A percentile compares a stretch with the other conserved stretches of the same genome.
phyloP scores from a whole-genome alignment of 495 filamentous ascomycete genomes.

The Beverwykella pulmonaria region DNA sequence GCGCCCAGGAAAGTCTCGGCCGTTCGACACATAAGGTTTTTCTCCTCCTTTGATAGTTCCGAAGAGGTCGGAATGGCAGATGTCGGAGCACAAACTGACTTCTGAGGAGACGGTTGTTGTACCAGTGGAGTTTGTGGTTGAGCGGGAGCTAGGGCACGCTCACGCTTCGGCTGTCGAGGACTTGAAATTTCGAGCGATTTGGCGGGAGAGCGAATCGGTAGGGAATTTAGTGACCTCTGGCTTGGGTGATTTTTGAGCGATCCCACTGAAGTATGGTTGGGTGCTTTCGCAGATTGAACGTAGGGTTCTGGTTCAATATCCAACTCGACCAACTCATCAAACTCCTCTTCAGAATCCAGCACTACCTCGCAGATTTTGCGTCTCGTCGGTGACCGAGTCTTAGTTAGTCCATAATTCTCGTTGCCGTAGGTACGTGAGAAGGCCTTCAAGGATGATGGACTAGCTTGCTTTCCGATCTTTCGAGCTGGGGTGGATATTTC shows the following conservation, averaged over 20 bases:
- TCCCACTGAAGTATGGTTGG: not conserved
- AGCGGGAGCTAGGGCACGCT: not conserved
- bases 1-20: conserved; percentile 16
- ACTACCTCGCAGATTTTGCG: conserved; percentile 11
- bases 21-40: not conserved
- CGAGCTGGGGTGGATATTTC: conserved; percentile 19
- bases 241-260: not conserved
- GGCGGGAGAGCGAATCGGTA: conserved; percentile 20
- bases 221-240: not conserved
- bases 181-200: not conserved
- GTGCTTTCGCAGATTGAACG: not conserved
- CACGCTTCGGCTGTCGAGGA: not conserved
- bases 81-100: not conserved
- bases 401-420: not conserved
- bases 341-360: conserved; percentile 31
- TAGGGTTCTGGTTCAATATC: conserved; percentile 1
- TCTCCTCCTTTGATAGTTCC: conserved; percentile 15
- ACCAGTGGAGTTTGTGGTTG: not conserved
- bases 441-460: conserved; percentile 11
- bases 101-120: not conserved
- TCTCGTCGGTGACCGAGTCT: conserved; percentile 1
- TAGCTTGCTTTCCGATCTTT: conserved; percentile 18
- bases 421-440: not conserved
- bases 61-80: conserved; percentile 1
- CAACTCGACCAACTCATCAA: conserved; percentile 21